phyloP scores from a whole-genome alignment of 192 early-diverging fungal species.

The Umbelopsis sp. region DNA sequence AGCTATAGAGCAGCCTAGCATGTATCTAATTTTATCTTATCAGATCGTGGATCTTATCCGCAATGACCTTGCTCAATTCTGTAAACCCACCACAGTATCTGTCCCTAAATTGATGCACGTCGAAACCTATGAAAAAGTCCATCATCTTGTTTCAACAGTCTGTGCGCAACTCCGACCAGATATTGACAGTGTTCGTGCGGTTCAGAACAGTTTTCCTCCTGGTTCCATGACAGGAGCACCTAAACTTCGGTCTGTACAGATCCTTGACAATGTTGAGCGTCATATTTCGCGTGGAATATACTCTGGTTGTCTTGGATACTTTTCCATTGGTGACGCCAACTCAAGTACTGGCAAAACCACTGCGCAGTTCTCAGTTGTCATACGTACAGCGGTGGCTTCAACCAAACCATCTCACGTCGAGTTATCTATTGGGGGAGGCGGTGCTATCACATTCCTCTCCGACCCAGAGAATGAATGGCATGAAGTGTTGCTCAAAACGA shows the following conservation, averaged over 20 bases:
- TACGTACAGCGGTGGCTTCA: constrained; percentile 80
- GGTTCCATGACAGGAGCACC: constrained; percentile 98
- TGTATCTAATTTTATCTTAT: constrained; percentile 22
- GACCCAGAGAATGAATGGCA: constrained; percentile 85
- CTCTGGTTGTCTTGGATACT: constrained; percentile 89
- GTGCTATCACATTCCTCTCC: constrained; percentile 89
- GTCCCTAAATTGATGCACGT: constrained; percentile 88
- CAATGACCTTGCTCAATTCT: constrained; percentile 86
- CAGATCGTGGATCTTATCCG: constrained; percentile 95
- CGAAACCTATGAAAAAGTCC: constrained; percentile 89
- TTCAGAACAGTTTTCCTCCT: constrained; percentile 86
- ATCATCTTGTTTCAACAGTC: constrained; percentile 92
- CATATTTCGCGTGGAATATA: constrained; percentile 79
- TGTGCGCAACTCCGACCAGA: constrained; percentile 59
- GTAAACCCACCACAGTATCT: constrained; percentile 60
- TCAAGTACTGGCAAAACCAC: constrained; percentile 34
- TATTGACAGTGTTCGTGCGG: constrained; percentile 68
- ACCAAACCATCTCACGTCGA: constrained; percentile 39
- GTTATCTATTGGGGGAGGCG: constrained; percentile 87
- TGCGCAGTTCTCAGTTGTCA: constrained; percentile 86
- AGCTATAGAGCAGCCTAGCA: background rate
- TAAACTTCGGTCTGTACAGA: constrained; percentile 80
- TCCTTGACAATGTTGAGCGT: constrained; percentile 76
- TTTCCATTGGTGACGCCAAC: constrained; percentile 51
- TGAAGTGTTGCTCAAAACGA: constrained; percentile 83